Evolutionary conservation across 2,329 filamentous ascomycete genomes (phyloP).

Genomic region (Pyrenophora seminiperda): DNA sequence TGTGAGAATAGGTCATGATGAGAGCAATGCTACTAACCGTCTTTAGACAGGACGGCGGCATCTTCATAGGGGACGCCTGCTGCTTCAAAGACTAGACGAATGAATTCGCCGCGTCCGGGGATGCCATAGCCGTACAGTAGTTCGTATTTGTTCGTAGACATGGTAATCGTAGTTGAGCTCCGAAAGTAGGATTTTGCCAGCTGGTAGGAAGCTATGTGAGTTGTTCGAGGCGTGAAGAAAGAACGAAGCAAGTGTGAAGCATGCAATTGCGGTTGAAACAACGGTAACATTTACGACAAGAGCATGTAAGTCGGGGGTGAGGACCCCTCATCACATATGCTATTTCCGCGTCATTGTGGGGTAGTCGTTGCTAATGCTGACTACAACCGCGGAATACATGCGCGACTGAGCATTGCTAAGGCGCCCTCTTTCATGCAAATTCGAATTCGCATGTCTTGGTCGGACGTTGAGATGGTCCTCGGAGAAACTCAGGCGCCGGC

Average conservation of each 20-base stretch:
- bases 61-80: conserved; percentile 69
- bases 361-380: conserved; percentile 4
- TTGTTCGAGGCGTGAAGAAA: neutral
- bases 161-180: conserved; percentile 7
- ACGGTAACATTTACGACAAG: neutral
- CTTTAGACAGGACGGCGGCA: conserved; percentile 56
- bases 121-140: conserved; percentile 74
- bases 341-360: conserved; percentile 23
- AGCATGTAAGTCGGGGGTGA: neutral
- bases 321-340: neutral
- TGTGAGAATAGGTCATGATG: neutral
- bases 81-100: conserved; percentile 75
- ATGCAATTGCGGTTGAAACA: conserved; percentile 6
- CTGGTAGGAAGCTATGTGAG: conserved; percentile 1
- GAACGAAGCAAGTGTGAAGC: neutral
- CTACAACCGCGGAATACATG: conserved; percentile 3
- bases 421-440: neutral
- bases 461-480: no score
- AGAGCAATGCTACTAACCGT: conserved; percentile 42
- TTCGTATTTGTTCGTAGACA: conserved; percentile 55
- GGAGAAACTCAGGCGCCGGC: no score
- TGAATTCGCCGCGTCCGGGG: conserved; percentile 75
- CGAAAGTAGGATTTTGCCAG: neutral
- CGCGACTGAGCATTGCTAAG: conserved; percentile 1
- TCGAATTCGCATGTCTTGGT: neutral